Percentiles rank a stretch among this genome's conserved stretches.
phyloP scores from a whole-genome alignment of 768 basidiomycete genomes.

The Ramaria rubella region DNA sequence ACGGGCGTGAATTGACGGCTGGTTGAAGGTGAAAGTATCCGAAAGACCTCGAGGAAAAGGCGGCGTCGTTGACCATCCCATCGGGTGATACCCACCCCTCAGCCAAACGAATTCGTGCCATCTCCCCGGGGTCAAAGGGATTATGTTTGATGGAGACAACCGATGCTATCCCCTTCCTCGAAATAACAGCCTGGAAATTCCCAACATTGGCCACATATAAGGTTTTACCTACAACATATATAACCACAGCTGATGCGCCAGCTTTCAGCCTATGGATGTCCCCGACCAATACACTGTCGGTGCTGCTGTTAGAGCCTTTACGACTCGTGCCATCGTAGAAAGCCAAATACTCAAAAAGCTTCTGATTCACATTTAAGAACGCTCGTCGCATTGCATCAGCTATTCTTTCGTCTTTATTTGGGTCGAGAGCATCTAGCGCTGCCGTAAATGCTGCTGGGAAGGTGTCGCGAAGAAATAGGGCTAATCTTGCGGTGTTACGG shows the following conservation, averaged over 20 bases:
- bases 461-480: constrained; percentile 79
- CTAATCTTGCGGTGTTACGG: constrained; percentile 54
- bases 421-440: constrained; percentile 47
- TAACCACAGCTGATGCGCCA: constrained; percentile 80
- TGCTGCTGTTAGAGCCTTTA: constrained; percentile 70
- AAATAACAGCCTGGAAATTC: constrained; percentile 81
- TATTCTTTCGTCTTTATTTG: constrained; percentile 43
- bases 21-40: constrained; percentile 89
- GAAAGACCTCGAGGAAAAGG: constrained; percentile 87
- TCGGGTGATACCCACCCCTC: constrained; percentile 93
- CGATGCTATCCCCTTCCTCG: constrained; percentile 64
- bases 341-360: constrained; percentile 59
- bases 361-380: constrained; percentile 82
- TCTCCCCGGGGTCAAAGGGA: constrained; percentile 83
- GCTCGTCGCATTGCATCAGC: constrained; percentile 78
- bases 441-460: constrained; percentile 58
- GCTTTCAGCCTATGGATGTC: constrained; percentile 49
- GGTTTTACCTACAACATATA: constrained; percentile 74
- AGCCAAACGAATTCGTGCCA: constrained; percentile 76
- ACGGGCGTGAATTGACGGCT: constrained; percentile 83
- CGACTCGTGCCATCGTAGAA: constrained; percentile 34
- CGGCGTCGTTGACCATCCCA: constrained; percentile 86
- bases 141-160: constrained; percentile 77
- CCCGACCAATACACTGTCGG: constrained; percentile 25
- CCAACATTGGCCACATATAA: constrained; percentile 90